Percentiles rank a stretch among this genome's conserved stretches.
Conservation (phyloP, 345 rosid genomes). For the Gossypium anomalum region DNA sequence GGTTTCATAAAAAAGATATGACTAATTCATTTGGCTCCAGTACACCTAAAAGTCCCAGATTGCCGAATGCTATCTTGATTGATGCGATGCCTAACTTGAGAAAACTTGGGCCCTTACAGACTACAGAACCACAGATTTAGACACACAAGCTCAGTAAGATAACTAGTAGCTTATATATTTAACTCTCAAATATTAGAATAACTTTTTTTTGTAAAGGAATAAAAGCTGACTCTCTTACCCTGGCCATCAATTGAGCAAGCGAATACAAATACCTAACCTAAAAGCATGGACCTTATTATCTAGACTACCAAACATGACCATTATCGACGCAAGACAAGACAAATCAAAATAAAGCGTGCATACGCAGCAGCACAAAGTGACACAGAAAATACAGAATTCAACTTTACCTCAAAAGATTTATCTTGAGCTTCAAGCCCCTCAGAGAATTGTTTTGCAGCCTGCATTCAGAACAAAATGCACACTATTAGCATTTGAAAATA, state of each 20-base stretch:
- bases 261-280: neutral
- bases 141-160: neutral
- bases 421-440: conserved; percentile 48
- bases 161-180: neutral
- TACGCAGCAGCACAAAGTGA: neutral
- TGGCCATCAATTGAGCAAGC: neutral
- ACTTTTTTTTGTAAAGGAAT: neutral
- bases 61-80: neutral
- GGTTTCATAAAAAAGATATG: neutral
- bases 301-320: neutral
- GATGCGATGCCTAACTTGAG: neutral
- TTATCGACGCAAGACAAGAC: neutral
- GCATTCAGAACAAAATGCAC: conserved; percentile 21
- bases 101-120: neutral
- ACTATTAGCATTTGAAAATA: conserved; percentile 3
- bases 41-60: neutral
- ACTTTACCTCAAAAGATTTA: conserved; percentile 50
- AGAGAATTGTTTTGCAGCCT: conserved; percentile 43
- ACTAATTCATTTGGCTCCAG: neutral
- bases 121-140: neutral
- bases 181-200: neutral
- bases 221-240: neutral
- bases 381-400: neutral
- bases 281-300: conserved; percentile 3
- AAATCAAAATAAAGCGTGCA: neutral